Base-by-base conservation (phyloP, 2,329 filamentous ascomycete genomes). In the Parascedosporium putredinis region DNA sequence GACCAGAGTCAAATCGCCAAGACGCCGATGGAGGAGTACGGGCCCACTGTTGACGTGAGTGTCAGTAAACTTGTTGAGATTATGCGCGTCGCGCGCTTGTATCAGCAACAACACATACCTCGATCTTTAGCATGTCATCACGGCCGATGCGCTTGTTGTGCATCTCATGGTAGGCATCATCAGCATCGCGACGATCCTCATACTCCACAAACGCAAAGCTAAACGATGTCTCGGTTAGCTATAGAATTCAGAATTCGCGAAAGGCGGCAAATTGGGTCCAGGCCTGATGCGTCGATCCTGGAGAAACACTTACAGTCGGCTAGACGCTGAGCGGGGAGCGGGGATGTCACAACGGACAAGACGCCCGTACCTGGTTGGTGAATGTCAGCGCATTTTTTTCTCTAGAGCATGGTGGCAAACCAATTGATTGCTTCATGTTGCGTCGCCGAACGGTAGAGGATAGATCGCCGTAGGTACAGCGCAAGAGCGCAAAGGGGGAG, bases 101-200 rank as follows among this genome's bases (percentile, higher is more conserved):
- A 58, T 3, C 27, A 5, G n/a, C n/a, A n/a, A n/a, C n/a, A n/a
- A n/a, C n/a, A 22, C 5, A 45, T 71, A 95, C 93, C 80, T 98
- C 93, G 57, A 98, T 97, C 75, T 98, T 98, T 72, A 98, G 67
- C 53, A 95, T 73, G 62, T 98, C 93, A 64, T 98, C 93, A 55
- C 91, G 85, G 45, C 89, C 90, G 59, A 98, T 89, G 58, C 91
- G 88, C 81, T 96, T 96, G 76, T 97, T 97, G 66, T 98, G 93
- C 93, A 98, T 98, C 73, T 98, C 93, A 68, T 98, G 88, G 67
- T 98, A 98, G 45, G 93, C 93, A 72, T 98, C 93, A 68, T 98
- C 93, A 56, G 93, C 90, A 75, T 98, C 93, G 60, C 93, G 90
- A 61, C 91, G 88, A 68, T 90, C 94, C 74, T 98, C 93, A 69